Evolutionary conservation across 768 basidiomycete species (phyloP).

Genomic region (Tephrocybe sp.): DNA sequence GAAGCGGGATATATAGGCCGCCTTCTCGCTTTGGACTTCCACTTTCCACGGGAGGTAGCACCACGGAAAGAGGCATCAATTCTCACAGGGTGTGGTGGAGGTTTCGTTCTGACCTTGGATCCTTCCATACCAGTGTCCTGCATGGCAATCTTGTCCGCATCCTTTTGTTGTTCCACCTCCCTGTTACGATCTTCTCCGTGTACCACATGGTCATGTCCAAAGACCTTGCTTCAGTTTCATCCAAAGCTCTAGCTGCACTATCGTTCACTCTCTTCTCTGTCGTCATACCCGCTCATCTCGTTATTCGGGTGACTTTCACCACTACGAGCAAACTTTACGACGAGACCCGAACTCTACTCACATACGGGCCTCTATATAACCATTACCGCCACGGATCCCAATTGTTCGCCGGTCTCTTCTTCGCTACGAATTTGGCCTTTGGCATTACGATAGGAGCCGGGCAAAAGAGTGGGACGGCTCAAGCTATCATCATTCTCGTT

Average conservation of each 20-base stretch:
- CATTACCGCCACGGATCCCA: slow-evolving; percentile 91
- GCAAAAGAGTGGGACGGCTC: slow-evolving; percentile 86
- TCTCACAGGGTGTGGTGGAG: slow-evolving; percentile 50
- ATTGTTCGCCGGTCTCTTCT: slow-evolving; percentile 78
- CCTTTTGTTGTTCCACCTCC: slow-evolving; percentile 90
- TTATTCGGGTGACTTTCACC: slow-evolving; percentile 76
- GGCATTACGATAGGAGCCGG: slow-evolving; percentile 87
- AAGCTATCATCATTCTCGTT: slow-evolving; percentile 86
- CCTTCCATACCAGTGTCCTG: slow-evolving; percentile 77
- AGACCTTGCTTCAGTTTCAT: slow-evolving; percentile 48
- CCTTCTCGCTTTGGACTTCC: slow-evolving; percentile 25
- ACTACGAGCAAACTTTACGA: slow-evolving; percentile 91
- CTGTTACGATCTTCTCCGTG: slow-evolving; percentile 87
- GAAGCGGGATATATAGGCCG: slow-evolving; percentile 21
- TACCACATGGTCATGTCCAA: slow-evolving; percentile 75
- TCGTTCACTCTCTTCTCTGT: slow-evolving; percentile 82
- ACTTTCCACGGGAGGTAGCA: slow-evolving; percentile 20
- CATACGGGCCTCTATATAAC: slow-evolving; percentile 91
- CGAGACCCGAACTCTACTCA: slow-evolving; percentile 87
- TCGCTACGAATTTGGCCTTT: slow-evolving; percentile 78
- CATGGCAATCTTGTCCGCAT: slow-evolving; percentile 92
- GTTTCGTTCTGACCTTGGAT: slow-evolving; percentile 59
- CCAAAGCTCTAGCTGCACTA: slow-evolving; percentile 76
- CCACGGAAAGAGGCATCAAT: slow-evolving; percentile 33
- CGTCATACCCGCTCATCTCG: slow-evolving; percentile 67